Percentiles rank a stretch among this genome's conserved stretches.
These are phyloP conservation scores for Ascochyta fabae DNA, from an alignment of 2,329 filamentous ascomycete genomes.

Conservation along the genomic window DNA sequence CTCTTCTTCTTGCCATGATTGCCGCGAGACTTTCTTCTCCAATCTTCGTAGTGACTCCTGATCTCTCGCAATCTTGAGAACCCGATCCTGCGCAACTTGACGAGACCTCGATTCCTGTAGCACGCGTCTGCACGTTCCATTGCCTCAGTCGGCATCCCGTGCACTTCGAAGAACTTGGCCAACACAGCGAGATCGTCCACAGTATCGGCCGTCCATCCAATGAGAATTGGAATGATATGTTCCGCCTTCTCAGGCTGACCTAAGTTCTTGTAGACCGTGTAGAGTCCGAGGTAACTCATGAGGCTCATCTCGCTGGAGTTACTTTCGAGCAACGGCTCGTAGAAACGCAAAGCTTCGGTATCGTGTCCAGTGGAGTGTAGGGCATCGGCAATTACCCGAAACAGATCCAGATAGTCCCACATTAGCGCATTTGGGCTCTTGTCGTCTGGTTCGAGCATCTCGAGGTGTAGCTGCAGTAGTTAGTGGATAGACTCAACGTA, in stretches of 20 bases:
- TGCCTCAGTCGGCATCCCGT: conserved; percentile 66
- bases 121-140: conserved; percentile 66
- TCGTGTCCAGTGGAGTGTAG: conserved; percentile 60
- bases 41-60: conserved; percentile 32
- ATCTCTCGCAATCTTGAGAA: conserved; percentile 41
- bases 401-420: conserved; percentile 77
- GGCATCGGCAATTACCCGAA: conserved; percentile 71
- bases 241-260: conserved; percentile 73
- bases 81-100: conserved; percentile 53
- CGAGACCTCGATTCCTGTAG: conserved; percentile 65
- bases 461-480: conserved; percentile 53
- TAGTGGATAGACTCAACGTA: conserved; percentile 43
- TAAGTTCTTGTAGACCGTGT: conserved; percentile 70
- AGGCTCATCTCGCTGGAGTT: conserved; percentile 34
- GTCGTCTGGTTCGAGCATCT: conserved; percentile 72
- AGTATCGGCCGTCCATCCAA: conserved; percentile 73
- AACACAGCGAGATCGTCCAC: conserved; percentile 80
- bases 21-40: conserved; percentile 36
- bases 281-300: conserved; percentile 46
- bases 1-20: conserved; percentile 38
- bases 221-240: conserved; percentile 76
- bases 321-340: conserved; percentile 54
- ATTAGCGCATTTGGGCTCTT: conserved; percentile 58
- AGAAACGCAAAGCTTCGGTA: conserved; percentile 65
- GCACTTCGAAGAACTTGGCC: conserved; percentile 79